Evolutionary conservation across 208 protist species (phyloP).

Genomic region (Crithidia expoeki): DNA sequence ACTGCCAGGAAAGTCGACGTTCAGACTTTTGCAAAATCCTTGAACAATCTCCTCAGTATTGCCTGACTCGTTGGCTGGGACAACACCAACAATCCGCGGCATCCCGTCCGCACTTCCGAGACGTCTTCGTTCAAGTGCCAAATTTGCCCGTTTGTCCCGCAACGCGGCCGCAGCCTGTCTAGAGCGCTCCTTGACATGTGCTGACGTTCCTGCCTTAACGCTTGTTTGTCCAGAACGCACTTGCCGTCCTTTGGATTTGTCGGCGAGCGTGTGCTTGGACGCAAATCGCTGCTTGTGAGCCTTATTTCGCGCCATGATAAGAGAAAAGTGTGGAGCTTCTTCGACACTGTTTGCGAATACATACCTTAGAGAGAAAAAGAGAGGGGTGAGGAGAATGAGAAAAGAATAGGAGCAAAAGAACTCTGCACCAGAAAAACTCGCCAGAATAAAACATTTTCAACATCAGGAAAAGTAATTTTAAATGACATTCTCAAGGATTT

Average conservation of each 20-base stretch:
- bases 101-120: constrained; percentile 53
- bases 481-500: too few species aligned
- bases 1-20: constrained; percentile 34
- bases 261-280: constrained; percentile 52
- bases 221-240: constrained; percentile 41
- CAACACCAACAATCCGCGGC: constrained; percentile 76
- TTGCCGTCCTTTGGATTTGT: constrained; percentile 70
- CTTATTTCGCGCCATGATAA: constrained; percentile 80
- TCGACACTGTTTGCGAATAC: background rate
- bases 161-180: constrained; percentile 51
- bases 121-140: constrained; percentile 53
- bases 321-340: background rate
- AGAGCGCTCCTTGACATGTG: constrained; percentile 53
- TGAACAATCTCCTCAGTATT: constrained; percentile 78
- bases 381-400: background rate
- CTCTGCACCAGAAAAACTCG: too few species aligned
- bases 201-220: constrained; percentile 48
- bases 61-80: constrained; percentile 85
- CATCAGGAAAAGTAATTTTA: too few species aligned
- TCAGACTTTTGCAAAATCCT: constrained; percentile 56
- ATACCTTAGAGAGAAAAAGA: background rate
- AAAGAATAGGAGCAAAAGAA: too few species aligned
- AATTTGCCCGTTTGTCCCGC: constrained; percentile 52
- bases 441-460: too few species aligned
- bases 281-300: constrained; percentile 63